Base-by-base conservation (phyloP, 2,329 filamentous ascomycete species). In the Diaporthe citrichinensis region DNA sequence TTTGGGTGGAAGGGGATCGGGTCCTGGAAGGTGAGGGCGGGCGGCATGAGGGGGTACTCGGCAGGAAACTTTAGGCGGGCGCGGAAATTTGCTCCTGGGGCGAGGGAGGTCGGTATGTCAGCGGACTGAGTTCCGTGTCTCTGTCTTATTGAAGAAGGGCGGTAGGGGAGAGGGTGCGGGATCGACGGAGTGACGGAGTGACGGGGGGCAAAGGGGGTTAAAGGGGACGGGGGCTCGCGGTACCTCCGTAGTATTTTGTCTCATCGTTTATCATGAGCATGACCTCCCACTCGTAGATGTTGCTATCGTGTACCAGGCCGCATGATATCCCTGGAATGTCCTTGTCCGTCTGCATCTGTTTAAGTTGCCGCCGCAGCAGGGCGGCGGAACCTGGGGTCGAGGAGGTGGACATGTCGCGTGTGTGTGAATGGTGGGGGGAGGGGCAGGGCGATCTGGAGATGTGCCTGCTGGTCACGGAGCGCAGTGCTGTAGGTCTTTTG, bases 201-300 rank as follows among this genome's bases (percentile, higher is more conserved):
- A 49, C 25, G 46, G 15, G 39, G 71, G n/a, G 20, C 31, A 46
- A 53, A 46, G 65, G 74, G 46, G 55, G 68, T 55, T 49, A 71
- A 58, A 17, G 49, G 73, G 39, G 23, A 62, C 20, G 53, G 72
- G 46, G 28, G 34, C 17, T 36, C 31, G 20, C 85, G 91, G 75
- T 86, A 96, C 96, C 96, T 81, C 96, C 96, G 81, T 98, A 98
- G 84, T 94, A 94, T 85, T 96, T 96, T 85, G 94, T 96, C 82
- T 98, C 95, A 80, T 98, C 96, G 77, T 92, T 95, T 79, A 98
- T 96, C 96, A 99, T 98, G 77, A 99, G 91, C 94, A 98, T 98
- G 28, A 98, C 95, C 85, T 98, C 96, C 97, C 97, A 99, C 87
- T 98, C 94, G 79, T 98, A 98, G 14, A 98, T 92, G 83, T 98